phyloP scores from a whole-genome alignment of 768 basidiomycete genomes.

The Russula lepida region DNA sequence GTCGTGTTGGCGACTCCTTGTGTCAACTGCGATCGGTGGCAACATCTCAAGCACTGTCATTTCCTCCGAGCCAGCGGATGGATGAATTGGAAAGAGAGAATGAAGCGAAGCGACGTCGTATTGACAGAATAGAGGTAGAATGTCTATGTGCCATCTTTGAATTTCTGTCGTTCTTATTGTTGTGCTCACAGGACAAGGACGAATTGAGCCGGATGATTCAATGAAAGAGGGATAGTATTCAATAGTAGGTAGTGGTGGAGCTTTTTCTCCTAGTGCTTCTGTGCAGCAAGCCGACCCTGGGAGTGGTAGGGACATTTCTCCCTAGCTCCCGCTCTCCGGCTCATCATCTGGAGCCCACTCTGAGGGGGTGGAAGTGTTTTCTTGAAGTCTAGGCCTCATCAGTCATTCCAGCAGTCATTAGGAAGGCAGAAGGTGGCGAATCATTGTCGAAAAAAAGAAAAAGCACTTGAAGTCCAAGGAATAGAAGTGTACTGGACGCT shows the following conservation, averaged over 20 bases:
- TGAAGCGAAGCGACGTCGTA: neutral
- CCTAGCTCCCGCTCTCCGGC: too few species aligned
- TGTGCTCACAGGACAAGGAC: neutral
- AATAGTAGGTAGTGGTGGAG: too few species aligned
- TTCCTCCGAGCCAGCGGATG: neutral
- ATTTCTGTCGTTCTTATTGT: too few species aligned
- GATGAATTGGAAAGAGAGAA: neutral
- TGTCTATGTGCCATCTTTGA: too few species aligned
- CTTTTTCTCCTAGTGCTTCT: too few species aligned
- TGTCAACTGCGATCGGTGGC: neutral
- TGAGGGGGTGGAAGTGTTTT: too few species aligned
- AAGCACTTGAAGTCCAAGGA: conserved; percentile 27
- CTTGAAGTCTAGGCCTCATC: too few species aligned
- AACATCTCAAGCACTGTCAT: neutral
- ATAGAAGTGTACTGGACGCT: conserved; percentile 5
- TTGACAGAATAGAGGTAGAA: too few species aligned
- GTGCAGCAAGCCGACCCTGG: too few species aligned
- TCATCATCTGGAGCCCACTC: too few species aligned
- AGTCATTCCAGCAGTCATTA: too few species aligned
- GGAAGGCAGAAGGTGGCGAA: conserved; percentile 37
- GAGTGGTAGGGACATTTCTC: too few species aligned
- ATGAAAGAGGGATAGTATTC: neutral
- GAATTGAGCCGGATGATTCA: neutral
- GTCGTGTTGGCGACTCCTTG: neutral
- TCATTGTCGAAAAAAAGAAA: conserved; percentile 52